Conservation (phyloP, 2,329 filamentous ascomycete species). For the Laburnicola sp. region DNA sequence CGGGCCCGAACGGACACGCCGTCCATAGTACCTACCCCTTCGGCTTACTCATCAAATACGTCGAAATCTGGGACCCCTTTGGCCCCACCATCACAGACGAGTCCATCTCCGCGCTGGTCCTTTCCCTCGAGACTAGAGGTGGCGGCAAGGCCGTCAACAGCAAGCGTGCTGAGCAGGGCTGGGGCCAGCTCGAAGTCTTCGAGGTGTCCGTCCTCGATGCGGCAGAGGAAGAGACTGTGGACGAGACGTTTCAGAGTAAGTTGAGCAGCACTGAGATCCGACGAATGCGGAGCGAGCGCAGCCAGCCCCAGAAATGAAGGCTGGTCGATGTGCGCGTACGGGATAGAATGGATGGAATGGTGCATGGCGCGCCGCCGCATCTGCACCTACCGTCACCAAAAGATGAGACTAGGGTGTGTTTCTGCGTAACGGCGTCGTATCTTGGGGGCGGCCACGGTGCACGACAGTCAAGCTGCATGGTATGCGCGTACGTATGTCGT, state of each 20-base stretch:
- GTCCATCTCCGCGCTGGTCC: slow-evolving; percentile 75
- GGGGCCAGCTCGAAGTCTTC: slow-evolving; percentile 75
- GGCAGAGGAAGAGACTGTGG: slow-evolving; percentile 54
- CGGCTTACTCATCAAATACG: slow-evolving; percentile 72
- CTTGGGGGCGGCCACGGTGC: slow-evolving; percentile 6
- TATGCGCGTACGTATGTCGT: slow-evolving; percentile 21
- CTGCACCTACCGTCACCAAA: neutral
- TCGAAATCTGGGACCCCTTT: slow-evolving; percentile 83
- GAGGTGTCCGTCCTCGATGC: slow-evolving; percentile 87
- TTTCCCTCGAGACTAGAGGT: slow-evolving; percentile 83
- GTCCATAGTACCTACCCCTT: slow-evolving; percentile 62
- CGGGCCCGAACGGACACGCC: slow-evolving; percentile 56
- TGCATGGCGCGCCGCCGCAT: neutral
- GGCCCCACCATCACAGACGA: slow-evolving; percentile 87
- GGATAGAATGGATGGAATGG: neutral
- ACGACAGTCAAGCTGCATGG: slow-evolving; percentile 26
- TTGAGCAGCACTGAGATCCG: slow-evolving; percentile 89
- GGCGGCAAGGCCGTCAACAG: slow-evolving; percentile 86
- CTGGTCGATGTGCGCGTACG: slow-evolving; percentile 17
- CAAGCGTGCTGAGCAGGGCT: slow-evolving; percentile 75
- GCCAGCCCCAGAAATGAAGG: slow-evolving; percentile 26
- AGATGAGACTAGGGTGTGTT: slow-evolving; percentile 23
- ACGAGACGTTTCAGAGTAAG: slow-evolving; percentile 74
- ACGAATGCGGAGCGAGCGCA: slow-evolving; percentile 44
- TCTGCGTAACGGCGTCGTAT: slow-evolving; percentile 30